Conservation (phyloP, 176 grass and related monocot genomes). For the Hordeum marinum region DNA sequence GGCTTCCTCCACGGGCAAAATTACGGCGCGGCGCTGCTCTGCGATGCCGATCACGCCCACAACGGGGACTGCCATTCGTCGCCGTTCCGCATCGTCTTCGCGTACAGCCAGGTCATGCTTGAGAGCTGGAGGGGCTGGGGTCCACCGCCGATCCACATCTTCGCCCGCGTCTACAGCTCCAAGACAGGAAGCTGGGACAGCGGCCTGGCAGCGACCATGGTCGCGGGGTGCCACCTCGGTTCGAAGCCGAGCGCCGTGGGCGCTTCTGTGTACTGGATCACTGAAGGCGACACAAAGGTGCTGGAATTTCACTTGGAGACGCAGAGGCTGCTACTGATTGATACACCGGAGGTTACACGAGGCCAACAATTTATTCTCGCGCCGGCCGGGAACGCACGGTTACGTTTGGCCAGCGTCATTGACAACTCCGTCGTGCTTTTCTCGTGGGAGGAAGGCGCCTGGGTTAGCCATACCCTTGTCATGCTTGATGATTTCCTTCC, state of each 20-base stretch:
- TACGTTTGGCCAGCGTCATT: not conserved
- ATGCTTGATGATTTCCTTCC: not conserved
- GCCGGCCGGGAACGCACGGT: not conserved
- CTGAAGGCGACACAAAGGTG: not conserved
- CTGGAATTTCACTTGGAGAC: not conserved
- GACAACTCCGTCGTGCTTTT: not conserved
- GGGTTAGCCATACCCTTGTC: not conserved
- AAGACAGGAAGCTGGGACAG: not conserved
- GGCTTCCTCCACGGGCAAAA: not conserved
- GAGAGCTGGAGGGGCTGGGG: too few relatives aligned
- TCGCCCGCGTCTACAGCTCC: not conserved
- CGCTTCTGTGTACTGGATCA: not conserved
- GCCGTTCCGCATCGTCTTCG: not conserved
- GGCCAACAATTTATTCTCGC: not conserved
- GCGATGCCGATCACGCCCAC: not conserved
- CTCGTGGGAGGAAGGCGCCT: not conserved
- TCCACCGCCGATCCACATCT: not conserved
- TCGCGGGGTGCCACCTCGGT: not conserved
- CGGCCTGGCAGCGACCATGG: not conserved
- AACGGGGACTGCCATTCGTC: not conserved
- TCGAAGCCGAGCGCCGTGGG: not conserved
- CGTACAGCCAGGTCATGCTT: too few relatives aligned
- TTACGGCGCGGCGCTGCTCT: not conserved
- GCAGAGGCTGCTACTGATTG: not conserved
- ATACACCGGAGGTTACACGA: not conserved